Percentiles rank a stretch among this genome's conserved stretches.
Evolutionary conservation across 495 filamentous ascomycete genomes (phyloP).

Genomic region (Penicillium longicatenatum): DNA sequence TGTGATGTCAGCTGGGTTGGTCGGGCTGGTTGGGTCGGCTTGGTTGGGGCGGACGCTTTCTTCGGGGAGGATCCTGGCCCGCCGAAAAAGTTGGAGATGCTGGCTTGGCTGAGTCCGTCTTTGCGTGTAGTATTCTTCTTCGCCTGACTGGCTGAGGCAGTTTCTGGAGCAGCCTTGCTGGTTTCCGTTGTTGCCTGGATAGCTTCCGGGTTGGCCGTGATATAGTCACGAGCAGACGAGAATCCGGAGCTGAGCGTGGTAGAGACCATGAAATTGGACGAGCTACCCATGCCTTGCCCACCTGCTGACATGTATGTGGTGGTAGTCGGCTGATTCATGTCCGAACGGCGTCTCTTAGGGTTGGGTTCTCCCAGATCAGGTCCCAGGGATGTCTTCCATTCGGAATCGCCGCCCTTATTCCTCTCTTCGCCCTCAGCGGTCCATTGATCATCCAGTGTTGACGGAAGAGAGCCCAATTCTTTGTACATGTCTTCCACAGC

Average conservation of each 20-base stretch:
- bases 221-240: constrained; percentile 46
- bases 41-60: constrained; percentile 12
- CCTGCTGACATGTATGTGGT: constrained; percentile 27
- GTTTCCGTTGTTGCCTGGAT: constrained; percentile 15
- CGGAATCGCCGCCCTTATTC: constrained; percentile 33
- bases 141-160: constrained; percentile 18
- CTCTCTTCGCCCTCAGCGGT: constrained; percentile 59
- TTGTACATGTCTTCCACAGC: constrained; percentile 48
- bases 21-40: constrained; percentile 13
- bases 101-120: constrained; percentile 39
- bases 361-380: constrained; percentile 24
- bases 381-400: constrained; percentile 34
- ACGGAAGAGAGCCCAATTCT: constrained; percentile 45
- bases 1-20: constrained; percentile 15
- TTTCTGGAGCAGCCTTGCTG: constrained; percentile 6
- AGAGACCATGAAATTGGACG: constrained; percentile 35
- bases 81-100: constrained; percentile 43
- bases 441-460: constrained; percentile 63
- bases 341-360: constrained; percentile 40
- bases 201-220: constrained; percentile 28
- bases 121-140: constrained; percentile 20
- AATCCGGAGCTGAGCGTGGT: constrained; percentile 41
- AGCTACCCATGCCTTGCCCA: constrained; percentile 30
- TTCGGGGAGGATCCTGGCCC: constrained; percentile 27
- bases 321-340: constrained; percentile 27